Conservation (phyloP, 306 rosid genomes). For the Benincasa hispida region DNA sequence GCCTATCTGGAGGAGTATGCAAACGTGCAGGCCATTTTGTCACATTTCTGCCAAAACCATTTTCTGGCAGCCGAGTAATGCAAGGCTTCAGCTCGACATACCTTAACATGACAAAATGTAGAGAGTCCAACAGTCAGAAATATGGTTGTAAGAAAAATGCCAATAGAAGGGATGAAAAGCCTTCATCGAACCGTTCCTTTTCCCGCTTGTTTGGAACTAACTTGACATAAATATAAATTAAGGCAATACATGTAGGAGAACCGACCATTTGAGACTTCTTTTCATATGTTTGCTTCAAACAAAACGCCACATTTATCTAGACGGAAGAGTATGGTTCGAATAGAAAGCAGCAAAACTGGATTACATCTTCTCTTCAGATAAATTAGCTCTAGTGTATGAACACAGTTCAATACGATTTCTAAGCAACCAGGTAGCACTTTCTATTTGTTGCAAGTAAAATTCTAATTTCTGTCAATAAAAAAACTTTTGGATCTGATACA, state of each 20-base stretch:
- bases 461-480: background rate
- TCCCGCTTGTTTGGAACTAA: background rate
- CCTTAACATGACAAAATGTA: conserved; percentile 29
- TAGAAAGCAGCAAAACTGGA: background rate
- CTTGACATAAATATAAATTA: background rate
- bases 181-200: background rate
- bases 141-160: background rate
- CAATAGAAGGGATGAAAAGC: background rate
- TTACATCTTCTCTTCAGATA: background rate
- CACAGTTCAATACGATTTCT: background rate
- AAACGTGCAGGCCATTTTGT: conserved; percentile 71
- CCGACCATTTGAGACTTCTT: background rate
- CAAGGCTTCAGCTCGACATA: conserved; percentile 73
- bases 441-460: background rate
- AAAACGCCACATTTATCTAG: background rate
- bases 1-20: conserved; percentile 74
- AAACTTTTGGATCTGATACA: background rate
- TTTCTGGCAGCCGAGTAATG: conserved; percentile 65
- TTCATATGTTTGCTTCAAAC: background rate
- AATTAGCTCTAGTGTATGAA: background rate
- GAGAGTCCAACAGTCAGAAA: background rate
- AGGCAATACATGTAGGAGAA: background rate
- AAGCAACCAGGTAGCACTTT: background rate
- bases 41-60: conserved; percentile 53
- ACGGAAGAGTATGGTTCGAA: background rate